phyloP scores from a whole-genome alignment of 306 rosid genomes.

The Corylus heterophylla region DNA sequence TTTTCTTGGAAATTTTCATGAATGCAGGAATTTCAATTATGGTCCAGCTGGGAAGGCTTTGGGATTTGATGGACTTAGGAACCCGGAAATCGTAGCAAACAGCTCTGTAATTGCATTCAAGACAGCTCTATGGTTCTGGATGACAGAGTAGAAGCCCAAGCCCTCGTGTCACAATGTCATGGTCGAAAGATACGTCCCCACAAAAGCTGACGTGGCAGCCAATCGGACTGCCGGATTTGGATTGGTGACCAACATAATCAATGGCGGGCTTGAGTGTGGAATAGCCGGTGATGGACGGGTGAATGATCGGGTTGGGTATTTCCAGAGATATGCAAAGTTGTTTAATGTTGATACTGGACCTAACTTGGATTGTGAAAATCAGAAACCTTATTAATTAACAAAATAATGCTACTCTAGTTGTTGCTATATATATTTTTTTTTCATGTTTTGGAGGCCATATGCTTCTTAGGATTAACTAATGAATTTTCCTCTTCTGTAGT shows the following conservation, averaged over 20 bases:
- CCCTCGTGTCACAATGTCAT: constrained; percentile 86
- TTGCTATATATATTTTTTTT: no score
- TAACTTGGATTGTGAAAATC: no score
- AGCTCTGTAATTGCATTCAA: constrained; percentile 62
- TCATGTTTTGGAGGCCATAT: no score
- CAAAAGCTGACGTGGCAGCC: constrained; percentile 57
- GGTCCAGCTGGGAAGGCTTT: constrained; percentile 80
- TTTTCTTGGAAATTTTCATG: neutral
- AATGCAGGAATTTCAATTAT: constrained; percentile 73
- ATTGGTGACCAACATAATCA: constrained; percentile 73
- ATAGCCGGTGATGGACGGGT: constrained; percentile 58
- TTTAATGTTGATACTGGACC: constrained; percentile 54
- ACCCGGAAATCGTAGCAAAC: constrained; percentile 72
- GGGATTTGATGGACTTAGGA: constrained; percentile 74
- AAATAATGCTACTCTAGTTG: no score
- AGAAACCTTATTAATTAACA: no score
- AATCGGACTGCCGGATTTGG: constrained; percentile 76
- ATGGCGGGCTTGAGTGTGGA: constrained; percentile 84
- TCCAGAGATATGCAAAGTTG: constrained; percentile 54
- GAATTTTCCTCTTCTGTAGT: no score
- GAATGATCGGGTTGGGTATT: constrained; percentile 73
- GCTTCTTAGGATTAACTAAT: no score
- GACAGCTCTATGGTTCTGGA: constrained; percentile 91
- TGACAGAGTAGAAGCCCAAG: constrained; percentile 54
- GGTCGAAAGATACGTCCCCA: constrained; percentile 60